Evolutionary conservation across 2,329 filamentous ascomycete species (phyloP).

Genomic region (Pseudomassariella vexata): DNA sequence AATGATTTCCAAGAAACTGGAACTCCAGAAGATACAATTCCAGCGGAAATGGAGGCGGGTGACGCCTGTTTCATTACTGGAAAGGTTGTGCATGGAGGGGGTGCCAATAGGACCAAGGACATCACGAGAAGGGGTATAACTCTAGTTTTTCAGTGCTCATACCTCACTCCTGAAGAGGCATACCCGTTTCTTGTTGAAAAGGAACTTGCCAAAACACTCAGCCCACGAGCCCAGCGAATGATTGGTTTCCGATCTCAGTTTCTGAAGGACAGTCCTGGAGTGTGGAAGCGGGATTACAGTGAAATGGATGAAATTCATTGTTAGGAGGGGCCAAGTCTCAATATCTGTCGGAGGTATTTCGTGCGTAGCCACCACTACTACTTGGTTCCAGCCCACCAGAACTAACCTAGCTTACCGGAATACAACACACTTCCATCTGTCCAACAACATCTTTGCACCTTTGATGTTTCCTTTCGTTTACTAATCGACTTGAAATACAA

Average conservation of each 20-base stretch:
- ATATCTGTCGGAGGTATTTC: too few relatives aligned
- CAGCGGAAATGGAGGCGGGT: constrained; percentile 22
- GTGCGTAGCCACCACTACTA: too few relatives aligned
- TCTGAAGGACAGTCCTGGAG: constrained; percentile 18
- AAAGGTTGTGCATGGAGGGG: constrained; percentile 26
- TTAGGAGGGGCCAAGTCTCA: constrained; percentile 1
- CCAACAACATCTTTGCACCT: too few relatives aligned
- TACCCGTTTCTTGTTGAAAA: constrained; percentile 17
- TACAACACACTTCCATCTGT: too few relatives aligned
- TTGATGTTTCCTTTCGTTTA: too few relatives aligned
- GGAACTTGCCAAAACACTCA: constrained; percentile 14
- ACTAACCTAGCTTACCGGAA: too few relatives aligned
- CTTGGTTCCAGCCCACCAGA: too few relatives aligned
- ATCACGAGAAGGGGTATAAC: constrained; percentile 14
- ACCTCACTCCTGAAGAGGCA: constrained; percentile 22
- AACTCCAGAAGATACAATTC: constrained; percentile 11
- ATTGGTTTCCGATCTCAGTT: constrained; percentile 22
- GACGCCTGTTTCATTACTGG: constrained; percentile 24
- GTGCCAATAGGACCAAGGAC: constrained; percentile 20
- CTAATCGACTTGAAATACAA: too few relatives aligned
- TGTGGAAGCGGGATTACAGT: constrained; percentile 19
- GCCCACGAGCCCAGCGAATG: constrained; percentile 16
- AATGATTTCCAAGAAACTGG: constrained; percentile 14
- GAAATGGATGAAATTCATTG: constrained; percentile 7
- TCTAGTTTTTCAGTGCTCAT: constrained; percentile 19